These are phyloP conservation scores for Didymella exigua DNA, from an alignment of 2,329 filamentous ascomycete species.

Conservation along the genomic window DNA sequence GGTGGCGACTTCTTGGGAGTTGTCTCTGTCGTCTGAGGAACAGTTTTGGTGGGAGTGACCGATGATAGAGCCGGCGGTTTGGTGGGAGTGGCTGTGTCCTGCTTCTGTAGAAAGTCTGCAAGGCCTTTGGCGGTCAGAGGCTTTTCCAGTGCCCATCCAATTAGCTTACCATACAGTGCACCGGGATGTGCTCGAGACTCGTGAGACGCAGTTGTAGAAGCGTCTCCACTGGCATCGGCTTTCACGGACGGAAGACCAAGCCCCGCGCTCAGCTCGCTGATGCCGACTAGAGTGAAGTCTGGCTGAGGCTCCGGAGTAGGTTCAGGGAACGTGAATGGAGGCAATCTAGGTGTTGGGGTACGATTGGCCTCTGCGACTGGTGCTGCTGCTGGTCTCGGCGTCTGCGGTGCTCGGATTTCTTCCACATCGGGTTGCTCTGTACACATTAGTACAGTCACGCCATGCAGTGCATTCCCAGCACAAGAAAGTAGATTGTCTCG, in stretches of 20 bases:
- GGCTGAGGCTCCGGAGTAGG: background rate
- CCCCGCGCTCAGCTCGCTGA: conserved; percentile 25
- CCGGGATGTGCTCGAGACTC: conserved; percentile 4
- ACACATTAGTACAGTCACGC: background rate
- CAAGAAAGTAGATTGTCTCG: too few relatives aligned
- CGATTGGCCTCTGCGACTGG: background rate
- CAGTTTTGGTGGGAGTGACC: background rate
- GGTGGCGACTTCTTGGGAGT: background rate
- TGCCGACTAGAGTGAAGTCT: conserved; percentile 10
- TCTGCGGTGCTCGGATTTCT: background rate
- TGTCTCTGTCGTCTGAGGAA: background rate
- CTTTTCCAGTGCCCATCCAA: conserved; percentile 26
- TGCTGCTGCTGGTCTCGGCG: background rate
- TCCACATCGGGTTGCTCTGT: background rate
- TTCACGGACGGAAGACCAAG: conserved; percentile 21
- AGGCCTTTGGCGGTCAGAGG: conserved; percentile 29
- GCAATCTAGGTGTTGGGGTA: background rate
- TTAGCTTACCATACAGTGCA: conserved; percentile 27
- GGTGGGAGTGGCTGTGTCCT: background rate
- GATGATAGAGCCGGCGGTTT: background rate
- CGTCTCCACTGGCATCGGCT: background rate
- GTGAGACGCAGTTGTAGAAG: conserved; percentile 1
- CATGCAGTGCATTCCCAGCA: too few relatives aligned
- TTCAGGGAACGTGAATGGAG: background rate
- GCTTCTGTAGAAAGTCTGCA: conserved; percentile 21